Conservation (phyloP, 768 basidiomycete genomes). For the Termitomyces sp. region DNA sequence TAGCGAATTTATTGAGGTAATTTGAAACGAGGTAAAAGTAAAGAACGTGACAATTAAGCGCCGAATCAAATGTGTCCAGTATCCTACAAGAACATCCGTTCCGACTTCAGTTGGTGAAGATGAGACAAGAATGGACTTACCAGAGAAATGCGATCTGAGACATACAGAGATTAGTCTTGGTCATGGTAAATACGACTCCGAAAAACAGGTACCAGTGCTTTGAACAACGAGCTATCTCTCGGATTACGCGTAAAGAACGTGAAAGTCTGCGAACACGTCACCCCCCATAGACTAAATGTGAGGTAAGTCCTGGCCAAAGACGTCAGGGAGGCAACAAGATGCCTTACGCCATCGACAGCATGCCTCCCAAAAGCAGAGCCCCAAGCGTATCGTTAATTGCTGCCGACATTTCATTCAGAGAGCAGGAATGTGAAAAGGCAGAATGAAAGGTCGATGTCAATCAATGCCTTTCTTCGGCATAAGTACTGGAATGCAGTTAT, state of each 20-base stretch:
- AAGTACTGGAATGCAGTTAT: background rate
- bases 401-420: slow-evolving; percentile 8
- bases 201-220: slow-evolving; percentile 26
- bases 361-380: slow-evolving; percentile 46
- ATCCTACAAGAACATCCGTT: slow-evolving; percentile 24
- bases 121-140: slow-evolving; percentile 10
- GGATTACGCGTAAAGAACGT: slow-evolving; percentile 38
- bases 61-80: slow-evolving; percentile 52
- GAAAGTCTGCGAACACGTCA: slow-evolving; percentile 50
- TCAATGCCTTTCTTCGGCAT: background rate
- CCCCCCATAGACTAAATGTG: slow-evolving; percentile 46
- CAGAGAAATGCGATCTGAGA: slow-evolving; percentile 28
- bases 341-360: slow-evolving; percentile 47
- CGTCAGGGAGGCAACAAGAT: background rate
- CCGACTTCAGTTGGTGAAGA: background rate
- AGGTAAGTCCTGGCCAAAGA: background rate
- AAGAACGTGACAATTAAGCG: slow-evolving; percentile 46
- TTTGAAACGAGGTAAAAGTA: slow-evolving; percentile 56
- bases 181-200: background rate
- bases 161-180: background rate
- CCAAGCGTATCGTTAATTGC: slow-evolving; percentile 48
- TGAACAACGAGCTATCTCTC: slow-evolving; percentile 27
- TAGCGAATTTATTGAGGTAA: slow-evolving; percentile 40
- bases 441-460: background rate
- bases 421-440: background rate